Evolutionary conservation across 2,329 filamentous ascomycete genomes (phyloP), one percentile per base, ranked within the genome.

Genomic region (Pestalotiopsis sp.): DNA sequence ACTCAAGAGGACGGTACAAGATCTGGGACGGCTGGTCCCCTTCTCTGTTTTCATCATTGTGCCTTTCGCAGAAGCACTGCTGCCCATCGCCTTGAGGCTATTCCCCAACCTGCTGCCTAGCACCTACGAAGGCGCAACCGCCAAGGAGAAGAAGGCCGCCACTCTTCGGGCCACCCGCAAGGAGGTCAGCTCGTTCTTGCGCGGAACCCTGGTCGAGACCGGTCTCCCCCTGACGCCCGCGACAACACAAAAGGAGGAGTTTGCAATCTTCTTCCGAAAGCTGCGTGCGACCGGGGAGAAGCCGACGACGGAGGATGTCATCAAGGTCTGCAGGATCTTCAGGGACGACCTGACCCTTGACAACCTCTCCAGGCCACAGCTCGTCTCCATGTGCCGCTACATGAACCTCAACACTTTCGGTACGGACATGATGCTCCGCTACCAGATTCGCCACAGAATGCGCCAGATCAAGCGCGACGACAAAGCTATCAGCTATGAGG

Each of bases 281-380:
- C 89, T 98, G 70, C 88, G 96, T 66, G 90, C 93, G 20, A 98
- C 95, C 1, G 96, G 95, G 71, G 95, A 98, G 83, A 86, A 91
- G 59, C 96, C 96, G 1, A 96, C 93, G 4, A 88, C 90, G 66
- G 88, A 94, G 72, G 96, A 99, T 77, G 94, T 99, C 71, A 97
- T 99, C 85, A 97, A 96, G 82, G 95, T 99, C 71, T 98, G 96
- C 89, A 97, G 98, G 86, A 92, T 97, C 71, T 99, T 99, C 89
- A 97, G 96, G 80, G 96, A 99, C 78, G 96, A 99, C 79, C 79
- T 99, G 75, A 99, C 96, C 0, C 86, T 99, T 39, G 96, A 99
- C 88, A 99, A 99, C 82, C 84, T 99, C 72, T 98, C 94, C 20
- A 89, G 96, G 70, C 96, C 96, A 17, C 96, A 99, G 81, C 85